Conservation (phyloP, 306 rosid species). For the Lagenaria siceraria region DNA sequence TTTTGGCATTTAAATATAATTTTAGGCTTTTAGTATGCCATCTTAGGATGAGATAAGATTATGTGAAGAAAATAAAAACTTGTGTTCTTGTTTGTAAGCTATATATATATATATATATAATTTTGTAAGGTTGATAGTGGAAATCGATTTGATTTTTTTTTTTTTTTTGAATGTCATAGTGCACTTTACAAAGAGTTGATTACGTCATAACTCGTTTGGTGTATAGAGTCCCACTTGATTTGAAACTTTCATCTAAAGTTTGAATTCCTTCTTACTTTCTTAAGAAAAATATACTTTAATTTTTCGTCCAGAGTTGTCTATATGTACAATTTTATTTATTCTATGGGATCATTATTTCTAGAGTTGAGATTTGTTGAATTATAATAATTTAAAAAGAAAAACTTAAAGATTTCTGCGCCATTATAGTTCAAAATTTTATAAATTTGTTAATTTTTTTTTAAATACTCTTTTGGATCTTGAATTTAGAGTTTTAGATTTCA, state of each 20-base stretch:
- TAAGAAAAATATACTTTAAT: not conserved
- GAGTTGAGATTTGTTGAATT: not conserved
- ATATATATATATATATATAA: not conserved
- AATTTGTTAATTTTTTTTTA: no score
- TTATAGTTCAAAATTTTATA: not conserved
- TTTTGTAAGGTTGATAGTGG: not conserved
- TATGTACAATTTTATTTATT: not conserved
- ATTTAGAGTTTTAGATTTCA: no score
- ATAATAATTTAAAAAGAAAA: not conserved
- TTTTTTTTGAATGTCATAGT: not conserved
- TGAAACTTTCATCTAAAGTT: not conserved
- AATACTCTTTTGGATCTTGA: no score
- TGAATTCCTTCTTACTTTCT: not conserved
- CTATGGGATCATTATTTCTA: not conserved
- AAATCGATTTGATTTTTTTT: not conserved
- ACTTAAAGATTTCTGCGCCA: not conserved
- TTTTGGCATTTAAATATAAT: no score
- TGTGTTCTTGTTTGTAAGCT: not conserved
- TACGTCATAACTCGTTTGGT: not conserved
- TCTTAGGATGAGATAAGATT: not conserved
- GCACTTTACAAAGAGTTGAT: not conserved
- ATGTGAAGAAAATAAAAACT: not conserved
- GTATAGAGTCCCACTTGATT: not conserved
- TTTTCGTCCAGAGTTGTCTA: not conserved
- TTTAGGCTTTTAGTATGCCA: no score